These are phyloP conservation scores for Escallonia rubra DNA, from an alignment of 129 eudicot species.

Conservation along the genomic window DNA sequence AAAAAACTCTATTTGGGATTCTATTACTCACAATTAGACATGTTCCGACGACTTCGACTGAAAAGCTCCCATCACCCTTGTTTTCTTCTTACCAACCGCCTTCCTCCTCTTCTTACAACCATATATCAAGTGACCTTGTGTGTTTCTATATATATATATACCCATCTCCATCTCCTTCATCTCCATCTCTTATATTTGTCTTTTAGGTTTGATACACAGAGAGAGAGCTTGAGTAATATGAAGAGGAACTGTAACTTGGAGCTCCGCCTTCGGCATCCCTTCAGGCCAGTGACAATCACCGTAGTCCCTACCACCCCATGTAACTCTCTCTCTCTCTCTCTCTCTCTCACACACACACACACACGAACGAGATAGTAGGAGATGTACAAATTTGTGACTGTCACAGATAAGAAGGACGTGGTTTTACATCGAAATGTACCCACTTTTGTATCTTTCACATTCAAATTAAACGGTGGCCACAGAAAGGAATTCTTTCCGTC, in stretches of 20 bases:
- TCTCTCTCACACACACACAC: constrained; percentile 1
- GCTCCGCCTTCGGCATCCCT: constrained; percentile 41
- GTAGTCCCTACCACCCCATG: constrained; percentile 12
- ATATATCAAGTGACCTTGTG: neutral
- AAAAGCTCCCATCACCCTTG: neutral
- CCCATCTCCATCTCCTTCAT: no score
- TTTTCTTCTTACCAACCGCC: neutral
- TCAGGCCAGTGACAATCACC: constrained; percentile 17
- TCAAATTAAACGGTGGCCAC: no score
- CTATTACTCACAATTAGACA: no score
- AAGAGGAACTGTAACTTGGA: constrained; percentile 61
- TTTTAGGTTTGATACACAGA: neutral
- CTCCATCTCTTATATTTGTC: neutral
- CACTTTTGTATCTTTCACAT: no score
- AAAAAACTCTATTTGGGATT: no score
- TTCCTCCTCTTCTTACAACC: neutral
- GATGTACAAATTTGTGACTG: neutral
- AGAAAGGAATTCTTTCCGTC: no score
- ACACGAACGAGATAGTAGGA: no score
- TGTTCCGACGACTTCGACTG: no score
- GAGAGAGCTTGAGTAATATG: constrained; percentile 2
- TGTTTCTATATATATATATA: neutral
- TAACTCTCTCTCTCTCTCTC: constrained; percentile 14
- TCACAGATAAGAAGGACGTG: neutral
- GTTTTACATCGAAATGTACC: no score